Evolutionary conservation across 1,284 basidiomycete species (phyloP).

Genomic region (Melampsora abietis-canadensis): DNA sequence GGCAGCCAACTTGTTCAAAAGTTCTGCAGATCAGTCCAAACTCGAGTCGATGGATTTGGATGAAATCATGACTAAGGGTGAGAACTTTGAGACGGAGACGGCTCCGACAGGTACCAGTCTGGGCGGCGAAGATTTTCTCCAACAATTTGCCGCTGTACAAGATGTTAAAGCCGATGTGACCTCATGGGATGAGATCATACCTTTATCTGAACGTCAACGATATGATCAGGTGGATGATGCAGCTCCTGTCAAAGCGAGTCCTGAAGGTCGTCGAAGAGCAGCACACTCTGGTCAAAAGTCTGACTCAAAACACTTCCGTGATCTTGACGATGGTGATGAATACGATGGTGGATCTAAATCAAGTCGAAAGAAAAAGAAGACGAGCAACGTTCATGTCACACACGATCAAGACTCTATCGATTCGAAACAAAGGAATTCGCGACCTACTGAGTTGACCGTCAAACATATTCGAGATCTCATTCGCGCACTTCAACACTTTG

Average conservation of each 20-base stretch:
- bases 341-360: constrained; percentile 65
- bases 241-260: constrained; percentile 63
- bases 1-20: constrained; percentile 98
- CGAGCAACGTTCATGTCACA: constrained; percentile 64
- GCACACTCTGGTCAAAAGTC: constrained; percentile 64
- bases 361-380: constrained; percentile 47
- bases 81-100: constrained; percentile 87
- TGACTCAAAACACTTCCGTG: constrained; percentile 77
- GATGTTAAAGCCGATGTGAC: constrained; percentile 97
- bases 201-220: constrained; percentile 81
- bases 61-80: constrained; percentile 93
- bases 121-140: constrained; percentile 93
- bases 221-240: constrained; percentile 60
- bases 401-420: constrained; percentile 26
- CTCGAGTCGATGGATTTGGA: constrained; percentile 99
- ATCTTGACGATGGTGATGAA: constrained; percentile 59
- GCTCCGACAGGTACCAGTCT: constrained; percentile 71
- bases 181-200: constrained; percentile 97
- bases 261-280: constrained; percentile 59
- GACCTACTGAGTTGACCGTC: constrained; percentile 93
- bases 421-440: constrained; percentile 52
- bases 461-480: constrained; percentile 93
- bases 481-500: constrained; percentile 93
- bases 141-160: constrained; percentile 90
- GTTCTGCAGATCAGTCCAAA: constrained; percentile 93